Evolutionary conservation across 352 stramenopile genomes (phyloP), one percentile per base, ranked within the genome.

Genomic region (Phytophthora citrophthora): DNA sequence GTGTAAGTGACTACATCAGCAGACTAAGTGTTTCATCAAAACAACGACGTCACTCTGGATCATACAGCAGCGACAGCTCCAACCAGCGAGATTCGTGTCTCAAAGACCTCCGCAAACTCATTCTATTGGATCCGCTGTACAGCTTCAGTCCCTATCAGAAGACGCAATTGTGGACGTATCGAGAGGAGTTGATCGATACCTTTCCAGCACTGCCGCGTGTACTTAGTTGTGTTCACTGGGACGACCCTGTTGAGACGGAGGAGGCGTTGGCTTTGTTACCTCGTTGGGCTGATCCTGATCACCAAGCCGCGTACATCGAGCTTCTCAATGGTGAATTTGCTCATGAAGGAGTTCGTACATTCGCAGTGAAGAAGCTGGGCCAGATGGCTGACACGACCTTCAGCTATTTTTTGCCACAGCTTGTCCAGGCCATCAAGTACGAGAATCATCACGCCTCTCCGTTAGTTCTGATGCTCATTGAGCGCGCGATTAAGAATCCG

Each of bases 371-470:
- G 23, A 89, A 92, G 55, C 69, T 96, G 13, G 60, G 68, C 6
- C 66, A 82, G 12, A 92, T 96, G 83, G 75, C 82, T 11, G 88
- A 96, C 46, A 88, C 81, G 9, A 89, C 85, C 11, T 92, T 96
- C 51, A 90, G 83, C 57, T 92, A 93, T 45, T 91, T 95, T 48
- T 60, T 96, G 31, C 88, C 86, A 0, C 89, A 96, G 64, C 80
- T 96, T 18, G 86, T 96, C 20, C 89, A 96, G 51, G 86, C 83
- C 7, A 78, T 96, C 50, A 96, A 96, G 71, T 95, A 86, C 29
- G 89, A 96, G 54, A 90, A 88, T 56, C 86, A 94, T 50, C 81
- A 94, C 65, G 61, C 86, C 5, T 93, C 82, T 10, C 77, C 83
- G 16, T 62, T 96, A 4, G 76, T 80, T 20, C 72, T 89, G 61